Conservation (phyloP, 768 basidiomycete genomes). For the Sistotremastrum niveocremeum region DNA sequence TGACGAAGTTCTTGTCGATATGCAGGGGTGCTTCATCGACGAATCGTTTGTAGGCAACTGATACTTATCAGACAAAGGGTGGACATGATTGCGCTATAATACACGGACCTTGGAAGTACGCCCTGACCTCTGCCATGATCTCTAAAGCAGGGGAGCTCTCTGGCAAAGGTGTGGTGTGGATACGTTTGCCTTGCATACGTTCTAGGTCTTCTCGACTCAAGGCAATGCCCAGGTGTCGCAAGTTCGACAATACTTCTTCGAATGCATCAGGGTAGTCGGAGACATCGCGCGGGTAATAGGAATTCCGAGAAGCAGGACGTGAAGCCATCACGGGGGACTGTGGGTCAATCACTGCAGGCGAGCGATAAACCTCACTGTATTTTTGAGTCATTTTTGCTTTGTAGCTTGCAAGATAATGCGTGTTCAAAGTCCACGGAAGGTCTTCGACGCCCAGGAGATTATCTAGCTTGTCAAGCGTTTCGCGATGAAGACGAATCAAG, state of each 20-base stretch:
- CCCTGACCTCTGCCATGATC: conserved; percentile 62
- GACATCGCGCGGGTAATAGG: too few relatives aligned
- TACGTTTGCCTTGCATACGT: not conserved
- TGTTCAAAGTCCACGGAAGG: conserved; percentile 39
- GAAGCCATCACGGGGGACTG: too few relatives aligned
- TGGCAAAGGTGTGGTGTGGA: not conserved
- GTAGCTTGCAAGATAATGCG: conserved; percentile 35
- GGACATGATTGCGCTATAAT: not conserved
- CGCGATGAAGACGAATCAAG: conserved; percentile 2
- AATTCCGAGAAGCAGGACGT: too few relatives aligned
- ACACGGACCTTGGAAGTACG: conserved; percentile 59
- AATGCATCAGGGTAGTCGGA: too few relatives aligned
- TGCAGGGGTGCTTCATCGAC: conserved; percentile 42
- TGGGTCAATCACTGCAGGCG: too few relatives aligned
- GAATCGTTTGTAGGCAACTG: conserved; percentile 50
- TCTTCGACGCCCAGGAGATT: conserved; percentile 39
- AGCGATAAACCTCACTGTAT: too few relatives aligned
- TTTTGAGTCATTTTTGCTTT: conserved; percentile 2
- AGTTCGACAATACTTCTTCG: too few relatives aligned
- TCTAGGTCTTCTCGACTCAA: too few relatives aligned
- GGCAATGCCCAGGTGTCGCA: too few relatives aligned
- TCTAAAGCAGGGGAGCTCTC: conserved; percentile 27
- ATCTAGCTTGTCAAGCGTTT: conserved; percentile 16
- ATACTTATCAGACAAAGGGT: not conserved
- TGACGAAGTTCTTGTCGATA: conserved; percentile 42